phyloP scores from a whole-genome alignment of 345 rosid genomes.

The Gossypium longicalyx region DNA sequence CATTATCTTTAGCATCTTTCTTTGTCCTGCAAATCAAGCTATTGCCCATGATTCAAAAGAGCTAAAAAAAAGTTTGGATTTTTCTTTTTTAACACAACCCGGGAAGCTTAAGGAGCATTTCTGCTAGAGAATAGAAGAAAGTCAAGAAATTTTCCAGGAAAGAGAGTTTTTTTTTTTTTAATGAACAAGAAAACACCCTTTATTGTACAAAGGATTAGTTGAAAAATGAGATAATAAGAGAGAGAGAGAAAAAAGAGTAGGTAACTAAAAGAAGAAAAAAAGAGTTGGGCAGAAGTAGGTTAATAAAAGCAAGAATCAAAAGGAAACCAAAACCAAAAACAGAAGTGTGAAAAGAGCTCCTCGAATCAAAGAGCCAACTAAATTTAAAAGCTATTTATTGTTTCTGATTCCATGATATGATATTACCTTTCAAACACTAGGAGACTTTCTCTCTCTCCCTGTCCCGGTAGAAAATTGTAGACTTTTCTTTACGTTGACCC shows the following conservation, averaged over 20 bases:
- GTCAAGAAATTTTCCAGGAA: background rate
- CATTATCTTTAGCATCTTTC: conserved; percentile 54
- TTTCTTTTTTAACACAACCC: conserved; percentile 8
- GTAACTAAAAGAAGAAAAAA: background rate
- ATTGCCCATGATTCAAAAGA: conserved; percentile 63
- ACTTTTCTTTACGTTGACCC: background rate
- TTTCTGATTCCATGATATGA: background rate
- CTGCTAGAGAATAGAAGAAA: background rate
- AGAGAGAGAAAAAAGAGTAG: background rate
- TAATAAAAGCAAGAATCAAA: background rate
- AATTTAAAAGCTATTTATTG: conserved; percentile 16
- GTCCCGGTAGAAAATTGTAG: background rate
- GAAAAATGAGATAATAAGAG: conserved; percentile 7
- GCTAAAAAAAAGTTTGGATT: background rate
- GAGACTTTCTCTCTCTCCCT: background rate
- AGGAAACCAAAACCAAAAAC: background rate
- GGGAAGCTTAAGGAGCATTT: conserved; percentile 9
- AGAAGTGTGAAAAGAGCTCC: conserved; percentile 1
- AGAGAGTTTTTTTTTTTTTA: background rate
- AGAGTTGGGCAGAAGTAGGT: background rate
- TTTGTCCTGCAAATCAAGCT: conserved; percentile 63
- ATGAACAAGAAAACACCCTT: background rate
- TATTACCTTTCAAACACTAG: background rate
- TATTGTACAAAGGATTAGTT: background rate
- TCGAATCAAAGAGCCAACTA: conserved; percentile 6